Evolutionary conservation across 2,329 filamentous ascomycete genomes (phyloP).

Genomic region (Aureobasidium pullulans): DNA sequence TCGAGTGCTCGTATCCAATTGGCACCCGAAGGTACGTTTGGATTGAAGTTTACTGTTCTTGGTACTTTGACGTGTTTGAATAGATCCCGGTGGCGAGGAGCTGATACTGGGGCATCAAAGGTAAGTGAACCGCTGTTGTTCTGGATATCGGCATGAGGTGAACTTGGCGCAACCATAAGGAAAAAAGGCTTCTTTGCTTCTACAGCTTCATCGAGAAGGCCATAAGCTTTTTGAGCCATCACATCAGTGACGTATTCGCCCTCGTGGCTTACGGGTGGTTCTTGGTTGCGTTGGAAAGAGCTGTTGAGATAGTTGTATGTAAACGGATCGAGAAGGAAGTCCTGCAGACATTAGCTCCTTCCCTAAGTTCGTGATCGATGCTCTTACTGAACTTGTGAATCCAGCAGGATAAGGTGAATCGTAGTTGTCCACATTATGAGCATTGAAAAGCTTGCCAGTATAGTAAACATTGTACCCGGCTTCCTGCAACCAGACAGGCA

Average conservation of each 20-base stretch:
- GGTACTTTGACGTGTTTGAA: constrained; percentile 56
- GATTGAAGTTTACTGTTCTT: constrained; percentile 59
- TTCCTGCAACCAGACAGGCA: constrained; percentile 63
- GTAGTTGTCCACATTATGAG: constrained; percentile 55
- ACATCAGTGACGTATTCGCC: constrained; percentile 53
- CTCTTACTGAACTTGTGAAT: constrained; percentile 45
- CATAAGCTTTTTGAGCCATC: constrained; percentile 50
- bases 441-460: constrained; percentile 62
- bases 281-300: constrained; percentile 54
- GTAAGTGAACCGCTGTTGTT: constrained; percentile 27
- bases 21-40: constrained; percentile 42
- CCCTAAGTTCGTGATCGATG: fast-evolving
- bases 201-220: constrained; percentile 55
- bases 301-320: constrained; percentile 64
- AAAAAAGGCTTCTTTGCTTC: constrained; percentile 55
- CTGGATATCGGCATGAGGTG: constrained; percentile 55
- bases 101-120: constrained; percentile 48
- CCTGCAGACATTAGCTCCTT: not conserved
- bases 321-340: constrained; percentile 46
- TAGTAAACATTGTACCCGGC: constrained; percentile 66
- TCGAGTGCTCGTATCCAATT: constrained; percentile 40
- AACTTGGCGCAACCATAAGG: constrained; percentile 57
- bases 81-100: constrained; percentile 54
- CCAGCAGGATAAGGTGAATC: constrained; percentile 50
- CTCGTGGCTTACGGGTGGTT: constrained; percentile 48